These are phyloP conservation scores for Phytophthora colocasiae DNA, from an alignment of 352 stramenopile species.

Conservation along the genomic window DNA sequence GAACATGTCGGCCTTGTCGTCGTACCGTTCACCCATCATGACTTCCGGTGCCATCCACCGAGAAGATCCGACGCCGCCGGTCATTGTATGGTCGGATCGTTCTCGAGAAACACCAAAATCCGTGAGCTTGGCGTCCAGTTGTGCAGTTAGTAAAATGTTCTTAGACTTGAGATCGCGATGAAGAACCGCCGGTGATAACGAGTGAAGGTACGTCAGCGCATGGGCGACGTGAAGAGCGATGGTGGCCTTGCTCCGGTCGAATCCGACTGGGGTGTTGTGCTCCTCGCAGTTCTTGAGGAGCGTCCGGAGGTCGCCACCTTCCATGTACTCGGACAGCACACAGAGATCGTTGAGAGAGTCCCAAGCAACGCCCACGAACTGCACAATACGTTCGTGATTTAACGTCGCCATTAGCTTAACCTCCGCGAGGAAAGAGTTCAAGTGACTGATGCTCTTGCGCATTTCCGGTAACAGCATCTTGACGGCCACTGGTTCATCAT, in stretches of 20 bases:
- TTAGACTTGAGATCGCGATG: conserved; percentile 47
- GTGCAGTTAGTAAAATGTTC: conserved; percentile 40
- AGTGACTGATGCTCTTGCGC: conserved; percentile 41
- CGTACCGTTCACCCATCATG: conserved; percentile 52
- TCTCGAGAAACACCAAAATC: conserved; percentile 52
- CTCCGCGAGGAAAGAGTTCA: conserved; percentile 42
- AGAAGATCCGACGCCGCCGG: conserved; percentile 44
- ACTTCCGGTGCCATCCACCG: conserved; percentile 57
- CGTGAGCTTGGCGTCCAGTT: conserved; percentile 41
- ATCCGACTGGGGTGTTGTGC: conserved; percentile 24
- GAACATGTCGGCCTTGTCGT: conserved; percentile 57
- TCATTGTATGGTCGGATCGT: conserved; percentile 44
- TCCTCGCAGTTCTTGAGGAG: conserved; percentile 45
- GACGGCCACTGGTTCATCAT: conserved; percentile 33
- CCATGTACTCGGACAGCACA: conserved; percentile 61
- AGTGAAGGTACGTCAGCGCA: conserved; percentile 53
- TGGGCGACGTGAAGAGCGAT: conserved; percentile 45
- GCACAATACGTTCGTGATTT: conserved; percentile 54
- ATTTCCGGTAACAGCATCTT: conserved; percentile 49
- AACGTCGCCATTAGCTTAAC: conserved; percentile 45
- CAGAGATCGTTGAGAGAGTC: conserved; percentile 50
- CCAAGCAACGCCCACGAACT: conserved; percentile 60
- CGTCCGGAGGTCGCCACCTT: conserved; percentile 43
- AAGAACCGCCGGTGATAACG: conserved; percentile 34
- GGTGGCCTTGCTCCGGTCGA: conserved; percentile 38